Evolutionary conservation across 106 monocot species (phyloP), one percentile per base, ranked within the genome.

Genomic region (Alisma plantagoaquatica): DNA sequence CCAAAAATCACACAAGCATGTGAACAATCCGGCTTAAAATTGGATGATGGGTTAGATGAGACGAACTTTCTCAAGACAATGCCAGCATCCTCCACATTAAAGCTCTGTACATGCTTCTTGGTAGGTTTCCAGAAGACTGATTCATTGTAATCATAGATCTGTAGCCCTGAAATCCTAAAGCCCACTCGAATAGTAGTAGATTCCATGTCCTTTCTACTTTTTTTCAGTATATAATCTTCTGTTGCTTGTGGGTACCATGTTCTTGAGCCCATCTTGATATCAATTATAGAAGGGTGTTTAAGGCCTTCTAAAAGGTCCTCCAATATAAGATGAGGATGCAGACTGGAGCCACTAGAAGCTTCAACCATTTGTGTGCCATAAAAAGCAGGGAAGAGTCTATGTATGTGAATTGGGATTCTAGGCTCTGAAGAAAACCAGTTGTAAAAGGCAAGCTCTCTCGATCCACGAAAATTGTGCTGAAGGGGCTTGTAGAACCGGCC

Each of bases 401-500:
- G 70, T 41, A 85, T 48, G 25, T 54, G 63, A 11, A 30, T 8
- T 4, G 91, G 75, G 25, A 78, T 56, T 19, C 31, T 27, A 1
- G 75, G 59, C 30, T 72, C 46, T 27, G 78, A 66, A 41, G 58
- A 68, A 67, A 86, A 76, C 54, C 78, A 70, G 35, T 58, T 25
- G 82, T 92, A 92, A 76, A 92, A 92, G 61, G 60, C 23, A 62
- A 70, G 32, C 72, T 92, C 91, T 33, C 44, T 15, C 27, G 51
- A 31, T 7, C 85, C 91, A n/a, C 91, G 86, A 47, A 49, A 69
- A n/a, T 71, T 51, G 50, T 21, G 33, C 64, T 86, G 78, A 41
- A 92, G 67, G 16, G 91, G 91, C 73, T 92, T 92, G 86, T 67
- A 86, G 68, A 92, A 92, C 20, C 67, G 64, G 12, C 86, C 91